These are phyloP conservation scores for Podaxis sp. DNA, from an alignment of 768 basidiomycete species.

Conservation along the genomic window DNA sequence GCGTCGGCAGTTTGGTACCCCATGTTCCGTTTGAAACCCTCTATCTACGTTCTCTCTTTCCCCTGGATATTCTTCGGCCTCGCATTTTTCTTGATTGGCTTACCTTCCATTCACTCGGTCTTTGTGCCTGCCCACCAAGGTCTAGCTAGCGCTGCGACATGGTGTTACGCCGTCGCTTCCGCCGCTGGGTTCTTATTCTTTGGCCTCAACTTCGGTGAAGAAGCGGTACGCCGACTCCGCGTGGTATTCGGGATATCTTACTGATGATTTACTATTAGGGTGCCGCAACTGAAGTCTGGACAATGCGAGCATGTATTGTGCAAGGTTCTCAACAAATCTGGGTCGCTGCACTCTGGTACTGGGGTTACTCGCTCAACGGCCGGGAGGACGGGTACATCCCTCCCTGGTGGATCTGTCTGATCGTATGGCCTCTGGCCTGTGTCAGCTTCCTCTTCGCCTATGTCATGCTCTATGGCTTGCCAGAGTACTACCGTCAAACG, in stretches of 20 bases:
- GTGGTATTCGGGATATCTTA: background rate
- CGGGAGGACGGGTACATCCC: slow-evolving; percentile 48
- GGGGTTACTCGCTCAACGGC: slow-evolving; percentile 80
- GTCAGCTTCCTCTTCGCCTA: slow-evolving; percentile 78
- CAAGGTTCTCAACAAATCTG: slow-evolving; percentile 96
- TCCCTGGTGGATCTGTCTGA: slow-evolving; percentile 83
- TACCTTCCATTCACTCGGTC: slow-evolving; percentile 69
- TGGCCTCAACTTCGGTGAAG: slow-evolving; percentile 95
- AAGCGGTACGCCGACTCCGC: slow-evolving; percentile 59
- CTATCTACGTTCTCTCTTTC: slow-evolving; percentile 78
- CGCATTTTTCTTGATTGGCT: slow-evolving; percentile 88
- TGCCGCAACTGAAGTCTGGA: slow-evolving; percentile 95
- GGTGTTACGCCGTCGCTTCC: slow-evolving; percentile 91
- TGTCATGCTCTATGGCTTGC: slow-evolving; percentile 82
- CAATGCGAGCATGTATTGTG: slow-evolving; percentile 84
- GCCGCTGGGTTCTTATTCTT: slow-evolving; percentile 93
- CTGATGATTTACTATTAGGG: slow-evolving; percentile 45
- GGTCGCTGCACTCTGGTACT: slow-evolving; percentile 95
- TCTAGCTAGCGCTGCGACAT: slow-evolving; percentile 77
- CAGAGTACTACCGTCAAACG: slow-evolving; percentile 91
- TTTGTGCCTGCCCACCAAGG: slow-evolving; percentile 62
- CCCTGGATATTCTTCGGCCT: slow-evolving; percentile 93
- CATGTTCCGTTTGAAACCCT: slow-evolving; percentile 85
- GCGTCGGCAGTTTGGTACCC: slow-evolving; percentile 88
- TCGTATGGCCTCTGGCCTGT: slow-evolving; percentile 79